Percentiles rank a stretch among this genome's conserved stretches.
Conservation (phyloP, 2,329 filamentous ascomycete species). For the Aureobasidium sp. region DNA sequence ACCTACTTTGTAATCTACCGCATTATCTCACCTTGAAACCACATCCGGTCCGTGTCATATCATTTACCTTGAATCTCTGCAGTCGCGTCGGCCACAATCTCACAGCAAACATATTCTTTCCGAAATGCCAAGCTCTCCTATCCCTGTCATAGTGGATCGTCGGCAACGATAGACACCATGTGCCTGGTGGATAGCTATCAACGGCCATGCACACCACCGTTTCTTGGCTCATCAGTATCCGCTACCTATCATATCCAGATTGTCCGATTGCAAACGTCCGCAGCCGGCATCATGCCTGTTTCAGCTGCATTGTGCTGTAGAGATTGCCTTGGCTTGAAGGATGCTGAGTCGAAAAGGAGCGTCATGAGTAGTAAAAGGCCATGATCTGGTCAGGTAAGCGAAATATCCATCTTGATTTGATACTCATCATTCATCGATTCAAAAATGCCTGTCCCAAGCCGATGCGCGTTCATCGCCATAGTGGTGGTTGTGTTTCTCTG, state of each 20-base stretch:
- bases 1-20: background rate
- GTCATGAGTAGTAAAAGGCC: conserved; percentile 1
- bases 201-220: conserved; percentile 3
- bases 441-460: conserved; percentile 4
- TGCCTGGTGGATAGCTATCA: background rate
- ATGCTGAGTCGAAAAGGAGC: conserved; percentile 5
- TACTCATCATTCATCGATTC: background rate
- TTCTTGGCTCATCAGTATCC: conserved; percentile 11
- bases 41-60: background rate
- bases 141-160: background rate
- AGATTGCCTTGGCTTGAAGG: background rate
- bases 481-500: background rate
- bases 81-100: background rate
- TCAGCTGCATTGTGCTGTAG: background rate
- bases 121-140: background rate
- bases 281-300: conserved; percentile 2
- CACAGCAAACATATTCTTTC: background rate
- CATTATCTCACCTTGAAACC: background rate
- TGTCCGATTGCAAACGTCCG: background rate
- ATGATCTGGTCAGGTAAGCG: background rate
- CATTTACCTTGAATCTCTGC: background rate
- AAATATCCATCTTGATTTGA: background rate
- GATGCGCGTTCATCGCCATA: background rate
- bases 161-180: conserved; percentile 2
- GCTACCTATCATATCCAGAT: background rate